phyloP scores from a whole-genome alignment of 2,329 filamentous ascomycete species.

The Colletotrichum abscissum region DNA sequence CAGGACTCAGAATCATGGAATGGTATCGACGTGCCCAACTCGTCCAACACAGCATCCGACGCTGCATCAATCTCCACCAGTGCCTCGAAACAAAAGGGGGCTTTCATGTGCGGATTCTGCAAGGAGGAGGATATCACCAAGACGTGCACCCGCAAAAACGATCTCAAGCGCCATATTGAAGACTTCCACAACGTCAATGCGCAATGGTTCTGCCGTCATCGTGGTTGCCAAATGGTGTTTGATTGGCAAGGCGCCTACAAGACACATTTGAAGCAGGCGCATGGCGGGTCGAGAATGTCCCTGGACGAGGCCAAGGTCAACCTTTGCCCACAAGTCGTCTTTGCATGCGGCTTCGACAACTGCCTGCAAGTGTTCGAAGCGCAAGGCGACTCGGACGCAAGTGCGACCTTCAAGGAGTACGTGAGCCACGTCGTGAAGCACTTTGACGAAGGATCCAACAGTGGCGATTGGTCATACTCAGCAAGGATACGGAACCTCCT shows the following conservation, averaged over 20 bases:
- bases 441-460: slow-evolving; percentile 54
- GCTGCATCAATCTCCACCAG: slow-evolving; percentile 38
- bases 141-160: slow-evolving; percentile 59
- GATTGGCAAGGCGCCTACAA: slow-evolving; percentile 62
- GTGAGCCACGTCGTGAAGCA: slow-evolving; percentile 60
- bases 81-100: slow-evolving; percentile 50
- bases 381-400: slow-evolving; percentile 50
- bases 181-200: slow-evolving; percentile 60
- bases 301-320: slow-evolving; percentile 55
- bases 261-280: slow-evolving; percentile 56
- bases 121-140: slow-evolving; percentile 53
- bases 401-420: slow-evolving; percentile 55
- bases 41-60: slow-evolving; percentile 33
- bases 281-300: slow-evolving; percentile 54
- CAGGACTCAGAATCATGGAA: slow-evolving; percentile 32
- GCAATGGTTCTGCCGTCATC: slow-evolving; percentile 58
- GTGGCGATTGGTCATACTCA: slow-evolving; percentile 57
- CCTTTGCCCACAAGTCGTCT: slow-evolving; percentile 58
- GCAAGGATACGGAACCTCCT: slow-evolving; percentile 58
- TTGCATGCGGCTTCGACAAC: slow-evolving; percentile 59
- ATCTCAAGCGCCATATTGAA: slow-evolving; percentile 61
- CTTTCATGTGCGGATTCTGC: slow-evolving; percentile 54
- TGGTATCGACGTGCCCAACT: slow-evolving; percentile 2
- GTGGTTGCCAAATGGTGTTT: slow-evolving; percentile 56
- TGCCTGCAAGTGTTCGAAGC: slow-evolving; percentile 58